A percentile compares a stretch with the other conserved stretches of the same genome.
phyloP scores from a whole-genome alignment of 1,139 yeast genomes.

The Geotrichum klebahnii region DNA sequence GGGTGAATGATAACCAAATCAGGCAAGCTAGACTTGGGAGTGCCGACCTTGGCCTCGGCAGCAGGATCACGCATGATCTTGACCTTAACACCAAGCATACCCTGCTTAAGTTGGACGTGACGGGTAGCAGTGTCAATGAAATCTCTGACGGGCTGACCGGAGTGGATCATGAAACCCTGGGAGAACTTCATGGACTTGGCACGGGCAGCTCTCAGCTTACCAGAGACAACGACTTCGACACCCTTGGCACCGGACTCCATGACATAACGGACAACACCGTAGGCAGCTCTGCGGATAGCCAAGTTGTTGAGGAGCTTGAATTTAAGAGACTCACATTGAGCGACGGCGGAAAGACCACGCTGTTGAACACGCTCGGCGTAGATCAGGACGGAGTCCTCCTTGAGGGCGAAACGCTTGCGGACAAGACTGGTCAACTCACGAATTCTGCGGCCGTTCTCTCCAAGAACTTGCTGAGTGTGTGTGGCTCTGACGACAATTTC shows the following conservation, averaged over 20 bases:
- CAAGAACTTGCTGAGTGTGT: conserved; percentile 97
- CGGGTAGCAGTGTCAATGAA: conserved; percentile 98
- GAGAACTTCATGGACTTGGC: conserved; percentile 99
- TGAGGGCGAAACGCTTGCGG: conserved; percentile 97
- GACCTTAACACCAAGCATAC: conserved; percentile 99
- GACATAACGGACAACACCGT: conserved; percentile 99
- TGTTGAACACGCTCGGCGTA: conserved; percentile 99
- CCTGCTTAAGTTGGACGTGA: conserved; percentile 99
- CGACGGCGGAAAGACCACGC: conserved; percentile 99
- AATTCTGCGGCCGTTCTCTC: conserved; percentile 99
- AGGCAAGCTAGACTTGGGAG: conserved; percentile 79
- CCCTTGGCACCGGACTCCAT: conserved; percentile 99
- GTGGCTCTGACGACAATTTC: conserved; percentile 98
- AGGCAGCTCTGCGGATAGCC: conserved; percentile 99
- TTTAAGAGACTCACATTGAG: conserved; percentile 98
- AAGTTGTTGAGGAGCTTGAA: conserved; percentile 97
- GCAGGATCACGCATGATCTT: conserved; percentile 99
- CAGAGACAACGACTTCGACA: conserved; percentile 98
- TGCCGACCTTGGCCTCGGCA: conserved; percentile 73
- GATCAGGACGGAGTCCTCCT: conserved; percentile 89
- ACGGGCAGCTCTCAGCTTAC: conserved; percentile 99
- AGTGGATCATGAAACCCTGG: conserved; percentile 99
- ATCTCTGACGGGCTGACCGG: conserved; percentile 99
- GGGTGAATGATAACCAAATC: conserved; percentile 92
- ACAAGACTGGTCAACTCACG: conserved; percentile 96